Percentiles rank a stretch among this genome's conserved stretches.
These are phyloP conservation scores for Leccinum broughii DNA, from an alignment of 768 basidiomycete species.

Conservation along the genomic window DNA sequence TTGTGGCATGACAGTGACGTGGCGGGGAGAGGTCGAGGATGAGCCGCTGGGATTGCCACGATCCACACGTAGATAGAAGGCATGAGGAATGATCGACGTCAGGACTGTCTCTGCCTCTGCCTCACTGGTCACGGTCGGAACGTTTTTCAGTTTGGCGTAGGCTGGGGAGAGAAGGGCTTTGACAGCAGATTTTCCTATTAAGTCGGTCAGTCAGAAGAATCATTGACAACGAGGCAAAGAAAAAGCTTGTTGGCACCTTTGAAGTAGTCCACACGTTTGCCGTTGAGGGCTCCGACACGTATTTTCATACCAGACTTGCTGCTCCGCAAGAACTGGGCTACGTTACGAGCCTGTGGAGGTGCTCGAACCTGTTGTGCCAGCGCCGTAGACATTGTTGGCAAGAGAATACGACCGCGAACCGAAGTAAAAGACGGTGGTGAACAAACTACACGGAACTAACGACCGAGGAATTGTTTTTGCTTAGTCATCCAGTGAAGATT, in stretches of 20 bases:
- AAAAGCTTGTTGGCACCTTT: constrained; percentile 63
- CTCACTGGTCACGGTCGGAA: constrained; percentile 72
- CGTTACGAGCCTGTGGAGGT: constrained; percentile 74
- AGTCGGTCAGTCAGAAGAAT: not conserved
- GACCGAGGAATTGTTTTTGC: constrained; percentile 5
- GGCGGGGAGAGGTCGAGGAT: constrained; percentile 72
- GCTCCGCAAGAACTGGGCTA: constrained; percentile 85
- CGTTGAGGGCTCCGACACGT: constrained; percentile 86
- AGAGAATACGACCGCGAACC: not conserved
- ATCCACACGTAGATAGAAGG: constrained; percentile 92
- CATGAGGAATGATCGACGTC: constrained; percentile 69
- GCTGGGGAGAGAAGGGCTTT: constrained; percentile 91
- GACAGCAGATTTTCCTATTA: constrained; percentile 84
- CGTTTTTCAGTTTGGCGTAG: constrained; percentile 85
- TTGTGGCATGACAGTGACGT: constrained; percentile 68
- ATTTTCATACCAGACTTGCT: constrained; percentile 86
- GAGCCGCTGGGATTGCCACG: constrained; percentile 55
- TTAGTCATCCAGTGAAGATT: constrained; percentile 12
- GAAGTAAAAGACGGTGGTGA: not conserved
- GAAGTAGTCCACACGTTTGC: constrained; percentile 97
- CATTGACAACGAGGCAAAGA: not conserved
- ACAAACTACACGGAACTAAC: not conserved
- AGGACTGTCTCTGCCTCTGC: constrained; percentile 72
- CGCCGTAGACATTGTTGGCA: constrained; percentile 39
- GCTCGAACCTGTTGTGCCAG: constrained; percentile 77